phyloP scores from a whole-genome alignment of 2,329 filamentous ascomycete genomes.

The Botrytis squamosa region DNA sequence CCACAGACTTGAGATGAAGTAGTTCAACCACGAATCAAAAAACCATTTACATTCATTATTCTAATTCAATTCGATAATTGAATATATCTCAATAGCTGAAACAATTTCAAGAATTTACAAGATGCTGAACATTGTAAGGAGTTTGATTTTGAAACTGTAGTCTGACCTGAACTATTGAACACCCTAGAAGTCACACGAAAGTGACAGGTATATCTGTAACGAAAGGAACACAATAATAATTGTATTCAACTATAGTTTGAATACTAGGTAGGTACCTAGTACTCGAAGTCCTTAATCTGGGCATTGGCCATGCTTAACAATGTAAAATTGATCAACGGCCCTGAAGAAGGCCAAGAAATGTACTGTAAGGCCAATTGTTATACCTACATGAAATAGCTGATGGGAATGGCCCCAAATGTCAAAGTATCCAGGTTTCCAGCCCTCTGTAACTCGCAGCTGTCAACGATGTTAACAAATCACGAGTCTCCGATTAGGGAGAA shows the following conservation, averaged over 20 bases:
- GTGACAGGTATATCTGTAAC: background rate
- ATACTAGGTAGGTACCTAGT: too few relatives aligned
- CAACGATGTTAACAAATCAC: background rate
- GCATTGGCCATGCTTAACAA: background rate
- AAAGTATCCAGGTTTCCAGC: conserved; percentile 13
- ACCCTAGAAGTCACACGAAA: background rate
- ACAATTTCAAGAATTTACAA: too few relatives aligned
- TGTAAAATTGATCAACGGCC: conserved; percentile 15
- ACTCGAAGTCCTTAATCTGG: background rate
- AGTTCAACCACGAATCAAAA: too few relatives aligned
- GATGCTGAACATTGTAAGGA: too few relatives aligned
- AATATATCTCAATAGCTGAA: too few relatives aligned
- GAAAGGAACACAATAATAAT: background rate
- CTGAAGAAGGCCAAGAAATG: conserved; percentile 17
- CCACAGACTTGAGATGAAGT: too few relatives aligned
- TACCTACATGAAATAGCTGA: conserved; percentile 15
- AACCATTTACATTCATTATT: too few relatives aligned
- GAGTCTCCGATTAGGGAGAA: background rate
- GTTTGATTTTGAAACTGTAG: too few relatives aligned
- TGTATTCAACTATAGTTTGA: background rate
- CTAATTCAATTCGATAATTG: too few relatives aligned
- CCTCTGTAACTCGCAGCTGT: conserved; percentile 7
- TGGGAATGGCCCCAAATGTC: conserved; percentile 15
- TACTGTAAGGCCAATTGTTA: conserved; percentile 6
- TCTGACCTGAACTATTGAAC: too few relatives aligned